Evolutionary conservation across 2,329 filamentous ascomycete genomes (phyloP), one percentile per base, ranked within the genome.

Genomic region (Onygena corvina): DNA sequence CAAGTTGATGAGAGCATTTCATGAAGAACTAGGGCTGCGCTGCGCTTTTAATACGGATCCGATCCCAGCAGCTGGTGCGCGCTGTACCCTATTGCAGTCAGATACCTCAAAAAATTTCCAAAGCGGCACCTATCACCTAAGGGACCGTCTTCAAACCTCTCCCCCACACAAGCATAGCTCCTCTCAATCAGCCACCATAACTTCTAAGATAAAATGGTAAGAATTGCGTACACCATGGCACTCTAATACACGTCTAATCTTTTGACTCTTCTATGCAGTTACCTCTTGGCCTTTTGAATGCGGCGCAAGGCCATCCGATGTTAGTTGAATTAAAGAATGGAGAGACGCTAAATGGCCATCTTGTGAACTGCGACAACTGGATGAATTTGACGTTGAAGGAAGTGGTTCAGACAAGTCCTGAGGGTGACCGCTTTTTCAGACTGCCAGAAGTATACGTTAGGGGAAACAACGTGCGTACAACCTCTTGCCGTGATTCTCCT

Each of bases 331-430:
- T 95, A 57, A 95, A 95, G 76, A 94, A 90, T 63, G 89, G 89
- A 71, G 89, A 98, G 70, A 96, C 92, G 0, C 78, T 98, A 53
- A 98, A 96, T 71, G 92, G 92, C 55, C 88, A 95, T 64, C 75
- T 98, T 52, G 84, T 95, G 67, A 87, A 84, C 67, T 98, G 90
- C 80, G 92, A 98, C 68, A 98, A 90, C 45, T 98, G 92, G 88
- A 98, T 98, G 92, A 98, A 98, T 71, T 73, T 98, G 59, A 96
- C 90, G 1, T 71, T 98, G 57, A 94, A 92, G 68, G 92, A 96
- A 67, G 93, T 98, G 18, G 86, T 96, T 30, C 90, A 96, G 70
- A 96, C 92, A 14, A 94, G 84, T 64, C 82, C 90, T 20, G 90
- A 96, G 62, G 92, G 88, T 54, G 89, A 96, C 68, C 89, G 85